Evolutionary conservation across 2,329 filamentous ascomycete genomes (phyloP).

Genomic region (Fonsecaea erecta): DNA sequence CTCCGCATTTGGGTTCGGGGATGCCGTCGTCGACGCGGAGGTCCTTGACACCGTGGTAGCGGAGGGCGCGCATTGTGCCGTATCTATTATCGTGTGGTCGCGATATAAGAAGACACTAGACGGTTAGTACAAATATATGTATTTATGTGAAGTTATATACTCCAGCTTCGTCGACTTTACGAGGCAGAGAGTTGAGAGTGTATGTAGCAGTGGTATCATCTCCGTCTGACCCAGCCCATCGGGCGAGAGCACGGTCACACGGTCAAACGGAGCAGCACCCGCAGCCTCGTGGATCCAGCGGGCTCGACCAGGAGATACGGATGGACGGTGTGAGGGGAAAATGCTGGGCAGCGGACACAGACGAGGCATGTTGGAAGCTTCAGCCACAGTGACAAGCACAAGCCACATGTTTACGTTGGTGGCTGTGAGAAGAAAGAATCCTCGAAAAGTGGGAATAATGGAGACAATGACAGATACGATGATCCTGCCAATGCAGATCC

Average conservation of each 20-base stretch:
- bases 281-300: not conserved
- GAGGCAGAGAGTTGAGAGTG: not conserved
- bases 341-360: not conserved
- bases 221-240: not conserved
- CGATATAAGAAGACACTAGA: not conserved
- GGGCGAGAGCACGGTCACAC: not conserved
- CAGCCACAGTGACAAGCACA: not conserved
- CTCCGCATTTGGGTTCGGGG: conserved; percentile 47
- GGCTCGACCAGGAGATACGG: not conserved
- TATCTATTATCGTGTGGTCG: not conserved
- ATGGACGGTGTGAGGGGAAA: conserved; percentile 3
- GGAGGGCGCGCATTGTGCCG: conserved; percentile 43
- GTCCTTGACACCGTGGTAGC: conserved; percentile 45
- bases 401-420: conserved; percentile 18
- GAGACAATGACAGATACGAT: not conserved
- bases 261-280: conserved; percentile 12
- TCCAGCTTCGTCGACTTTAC: not conserved
- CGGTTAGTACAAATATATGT: not conserved
- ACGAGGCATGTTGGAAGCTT: not conserved
- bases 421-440: no score
- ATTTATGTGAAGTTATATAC: not conserved
- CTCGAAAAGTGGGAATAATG: conserved; percentile 4
- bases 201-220: not conserved
- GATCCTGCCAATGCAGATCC: conserved; percentile 14
- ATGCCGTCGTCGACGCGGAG: conserved; percentile 44